Evolutionary conservation across 2,329 filamentous ascomycete genomes (phyloP).

Genomic region (Dactylellina cionopaga): DNA sequence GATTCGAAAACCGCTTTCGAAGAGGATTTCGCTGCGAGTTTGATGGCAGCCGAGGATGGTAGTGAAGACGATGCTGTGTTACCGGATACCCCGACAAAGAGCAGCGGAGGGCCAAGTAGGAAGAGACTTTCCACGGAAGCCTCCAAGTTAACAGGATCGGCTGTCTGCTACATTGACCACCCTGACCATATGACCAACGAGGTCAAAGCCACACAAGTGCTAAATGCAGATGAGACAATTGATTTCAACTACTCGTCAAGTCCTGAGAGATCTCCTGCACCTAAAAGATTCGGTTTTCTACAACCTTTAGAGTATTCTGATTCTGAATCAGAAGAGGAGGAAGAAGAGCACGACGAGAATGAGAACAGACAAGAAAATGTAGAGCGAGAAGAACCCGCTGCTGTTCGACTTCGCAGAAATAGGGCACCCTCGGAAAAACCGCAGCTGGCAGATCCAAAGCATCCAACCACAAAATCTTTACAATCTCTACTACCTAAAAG

Average conservation of each 20-base stretch:
- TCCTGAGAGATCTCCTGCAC: slow-evolving; percentile 30
- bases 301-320: slow-evolving; percentile 35
- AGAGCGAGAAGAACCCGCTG: slow-evolving; percentile 2
- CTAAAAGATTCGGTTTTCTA: slow-evolving; percentile 20
- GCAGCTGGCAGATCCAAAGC: slow-evolving; percentile 15
- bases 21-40: slow-evolving; percentile 39
- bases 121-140: too few species aligned
- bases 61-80: slow-evolving; percentile 8
- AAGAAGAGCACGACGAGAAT: slow-evolving; percentile 37
- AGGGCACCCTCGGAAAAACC: slow-evolving; percentile 8
- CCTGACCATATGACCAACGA: too few species aligned
- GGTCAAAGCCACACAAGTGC: background rate
- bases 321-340: slow-evolving; percentile 28
- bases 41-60: slow-evolving; percentile 32
- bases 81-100: slow-evolving; percentile 37
- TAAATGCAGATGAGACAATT: slow-evolving; percentile 40
- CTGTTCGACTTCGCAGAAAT: slow-evolving; percentile 18
- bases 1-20: slow-evolving; percentile 48
- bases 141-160: too few species aligned
- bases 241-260: slow-evolving; percentile 51
- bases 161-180: background rate
- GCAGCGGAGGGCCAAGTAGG: slow-evolving; percentile 16
- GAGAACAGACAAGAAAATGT: slow-evolving; percentile 16
- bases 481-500: slow-evolving; percentile 41
- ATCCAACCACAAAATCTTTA: slow-evolving; percentile 40